These are phyloP conservation scores for Metschnikowia anglica DNA, from an alignment of 805 yeast genomes.

Conservation along the genomic window DNA sequence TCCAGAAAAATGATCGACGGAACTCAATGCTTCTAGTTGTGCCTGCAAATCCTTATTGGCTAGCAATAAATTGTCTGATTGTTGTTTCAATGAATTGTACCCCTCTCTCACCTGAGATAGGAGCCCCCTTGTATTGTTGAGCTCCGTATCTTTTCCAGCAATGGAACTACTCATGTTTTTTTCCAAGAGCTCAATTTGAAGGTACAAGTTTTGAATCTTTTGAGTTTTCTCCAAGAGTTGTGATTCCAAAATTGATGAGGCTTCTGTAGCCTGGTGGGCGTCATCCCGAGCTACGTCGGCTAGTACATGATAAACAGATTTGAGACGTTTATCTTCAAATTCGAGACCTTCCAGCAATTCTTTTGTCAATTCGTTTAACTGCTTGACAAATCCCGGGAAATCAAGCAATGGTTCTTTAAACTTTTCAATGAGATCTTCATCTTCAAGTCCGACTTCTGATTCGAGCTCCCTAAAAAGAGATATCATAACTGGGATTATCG, in stretches of 20 bases:
- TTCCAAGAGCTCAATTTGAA: slow-evolving; percentile 47
- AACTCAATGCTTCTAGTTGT: slow-evolving; percentile 29
- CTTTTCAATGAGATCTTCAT: slow-evolving; percentile 1
- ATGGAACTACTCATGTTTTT: slow-evolving; percentile 39
- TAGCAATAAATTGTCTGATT: slow-evolving; percentile 21
- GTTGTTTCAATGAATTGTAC: slow-evolving; percentile 20
- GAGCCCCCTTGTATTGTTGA: slow-evolving; percentile 20
- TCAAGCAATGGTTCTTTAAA: neutral
- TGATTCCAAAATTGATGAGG: slow-evolving; percentile 3
- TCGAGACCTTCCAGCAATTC: neutral
- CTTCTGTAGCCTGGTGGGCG: neutral
- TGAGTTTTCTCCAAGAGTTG: slow-evolving; percentile 15
- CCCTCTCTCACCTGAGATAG: slow-evolving; percentile 9
- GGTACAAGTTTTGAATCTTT: slow-evolving; percentile 41
- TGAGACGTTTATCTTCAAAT: neutral
- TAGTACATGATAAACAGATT: neutral
- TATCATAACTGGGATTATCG: neutral
- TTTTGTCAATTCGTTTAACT: neutral
- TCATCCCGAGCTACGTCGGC: neutral
- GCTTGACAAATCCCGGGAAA: neutral
- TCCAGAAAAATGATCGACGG: slow-evolving; percentile 18
- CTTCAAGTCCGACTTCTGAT: slow-evolving; percentile 9
- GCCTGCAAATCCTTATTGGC: slow-evolving; percentile 24
- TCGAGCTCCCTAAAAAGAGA: slow-evolving; percentile 1
- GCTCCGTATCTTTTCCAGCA: slow-evolving; percentile 27